Evolutionary conservation across 1,139 yeast species (phyloP), one percentile per base, ranked within the genome.

Genomic region (Taphrina populina): DNA sequence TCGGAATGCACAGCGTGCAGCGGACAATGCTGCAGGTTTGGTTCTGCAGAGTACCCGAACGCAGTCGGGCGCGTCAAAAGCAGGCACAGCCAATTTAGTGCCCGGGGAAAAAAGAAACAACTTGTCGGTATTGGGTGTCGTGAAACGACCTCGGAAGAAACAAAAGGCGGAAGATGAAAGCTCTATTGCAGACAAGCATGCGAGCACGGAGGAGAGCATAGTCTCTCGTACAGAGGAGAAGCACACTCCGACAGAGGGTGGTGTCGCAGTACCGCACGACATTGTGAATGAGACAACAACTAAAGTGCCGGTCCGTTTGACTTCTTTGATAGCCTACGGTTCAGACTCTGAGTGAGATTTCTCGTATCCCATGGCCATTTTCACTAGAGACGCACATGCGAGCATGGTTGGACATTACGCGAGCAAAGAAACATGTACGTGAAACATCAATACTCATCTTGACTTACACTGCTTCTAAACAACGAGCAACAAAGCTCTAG

Each of bases 1-100:
- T 30, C 47, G 62, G 20, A n/a, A 19, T 4, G 56, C 56, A 0
- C 49, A 43, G 30, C 35, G 36, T 2, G 41, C 36, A 10, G 49
- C 24, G 23, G 56, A 52, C 13, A 19, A 41, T 17, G 20, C 24
- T 2, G 4, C 21, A 30, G 27, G 26, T 34, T 34, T 3, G 49
- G 20, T 33, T 39, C 40, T 39, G 3, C 39, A 33, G 8, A 23
- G 29, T 21, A 4, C 13, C 17, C 6, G 24, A 19, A 8, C 23
- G 27, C 10, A 13, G 13, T 7, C 5, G 7, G 8, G 2, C 27
- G 11, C 27, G 27, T 1, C 27, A 7, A 4, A 19, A n/a, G 37
- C 4, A 17, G 21, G 37, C 13, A 20, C 19, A 34, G 15, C 13
- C 15, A 10, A 34, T 15, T 17, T n/a, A n/a, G n/a, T n/a, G n/a